Base-by-base conservation (phyloP, 306 rosid genomes). In the Spatholobus suberectus region DNA sequence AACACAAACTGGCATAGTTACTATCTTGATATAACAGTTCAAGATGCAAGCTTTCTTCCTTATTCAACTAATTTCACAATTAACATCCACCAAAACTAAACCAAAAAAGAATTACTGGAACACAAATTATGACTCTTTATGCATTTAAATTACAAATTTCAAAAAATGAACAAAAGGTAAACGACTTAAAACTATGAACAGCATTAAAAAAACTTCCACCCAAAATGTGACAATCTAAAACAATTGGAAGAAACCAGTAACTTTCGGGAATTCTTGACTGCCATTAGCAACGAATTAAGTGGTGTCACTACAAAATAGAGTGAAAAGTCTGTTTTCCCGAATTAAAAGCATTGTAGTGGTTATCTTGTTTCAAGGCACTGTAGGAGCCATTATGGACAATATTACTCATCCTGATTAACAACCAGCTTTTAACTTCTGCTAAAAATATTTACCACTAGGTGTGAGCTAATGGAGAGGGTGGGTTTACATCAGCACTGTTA, bases 31-130 rank as follows among this genome's bases (percentile, higher is more conserved):
- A 69, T 58, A 47, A 46, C 44, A 52, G 68, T 55, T 73, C 41
- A 59, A 51, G 47, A 69, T 65, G 72, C 41, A 35, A 21, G 17
- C 41, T 32, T 59, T 65, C 54, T 11, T 38, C 62, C n/a, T 41
- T 21, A 15, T 78, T 58, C 66, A 73, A 63, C 24, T 15, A 44
- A 55, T 55, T 72, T 32, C 63, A 62, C 86, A 67, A 82, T 27
- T 41, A 68, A 67, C 70, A 67, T 43, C 63, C 81, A 54, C 49
- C 41, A 76, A 82, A 67, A 9, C 8, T 54, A 5, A 7, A 14
- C 34, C 46, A 71, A 57, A 21, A 14, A 67, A 24, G 0, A 51
- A 70, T 2, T 46, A 59, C 54, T 32, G 58, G 38, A 20, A 21
- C 32, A 65, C 47, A 5, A 26, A 57, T 32, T 46, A 59, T n/a